These are phyloP conservation scores for Acanthochlamys bracteata DNA, from an alignment of 106 monocot species.

Conservation along the genomic window DNA sequence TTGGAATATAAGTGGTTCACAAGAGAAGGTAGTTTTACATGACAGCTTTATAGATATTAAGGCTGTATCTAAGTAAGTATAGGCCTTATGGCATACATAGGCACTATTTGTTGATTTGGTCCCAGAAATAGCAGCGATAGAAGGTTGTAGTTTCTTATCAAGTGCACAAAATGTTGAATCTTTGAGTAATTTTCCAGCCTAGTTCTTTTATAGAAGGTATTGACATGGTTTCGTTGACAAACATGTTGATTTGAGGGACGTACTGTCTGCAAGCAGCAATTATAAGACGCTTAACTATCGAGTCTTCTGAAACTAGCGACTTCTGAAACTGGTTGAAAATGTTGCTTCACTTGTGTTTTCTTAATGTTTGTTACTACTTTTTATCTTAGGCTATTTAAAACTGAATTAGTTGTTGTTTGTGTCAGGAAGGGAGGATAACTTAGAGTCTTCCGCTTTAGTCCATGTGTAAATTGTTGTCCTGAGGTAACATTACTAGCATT, in stretches of 20 bases:
- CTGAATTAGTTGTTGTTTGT: background rate
- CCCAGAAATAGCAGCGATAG: no score
- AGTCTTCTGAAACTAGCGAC: conserved; percentile 17
- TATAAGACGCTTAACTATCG: conserved; percentile 53
- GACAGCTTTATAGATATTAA: no score
- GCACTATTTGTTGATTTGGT: no score
- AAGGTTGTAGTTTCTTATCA: background rate
- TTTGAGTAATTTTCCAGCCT: background rate
- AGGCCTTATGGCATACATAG: no score
- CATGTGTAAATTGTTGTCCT: conserved; percentile 53
- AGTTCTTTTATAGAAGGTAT: background rate
- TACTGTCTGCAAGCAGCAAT: conserved; percentile 32
- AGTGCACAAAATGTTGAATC: background rate
- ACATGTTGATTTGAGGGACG: conserved; percentile 41
- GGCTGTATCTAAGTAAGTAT: no score
- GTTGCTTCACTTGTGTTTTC: background rate
- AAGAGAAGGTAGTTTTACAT: no score
- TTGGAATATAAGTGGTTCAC: no score
- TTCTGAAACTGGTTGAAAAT: conserved; percentile 33
- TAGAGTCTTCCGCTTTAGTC: conserved; percentile 39
- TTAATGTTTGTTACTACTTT: background rate
- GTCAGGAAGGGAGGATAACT: conserved; percentile 60
- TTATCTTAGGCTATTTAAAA: background rate
- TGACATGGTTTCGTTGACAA: conserved; percentile 29
- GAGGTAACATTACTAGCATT: conserved; percentile 34